Percentiles rank a stretch among this genome's conserved stretches.
Evolutionary conservation across 2,329 filamentous ascomycete genomes (phyloP).

Genomic region (Bipolaris bicolor): DNA sequence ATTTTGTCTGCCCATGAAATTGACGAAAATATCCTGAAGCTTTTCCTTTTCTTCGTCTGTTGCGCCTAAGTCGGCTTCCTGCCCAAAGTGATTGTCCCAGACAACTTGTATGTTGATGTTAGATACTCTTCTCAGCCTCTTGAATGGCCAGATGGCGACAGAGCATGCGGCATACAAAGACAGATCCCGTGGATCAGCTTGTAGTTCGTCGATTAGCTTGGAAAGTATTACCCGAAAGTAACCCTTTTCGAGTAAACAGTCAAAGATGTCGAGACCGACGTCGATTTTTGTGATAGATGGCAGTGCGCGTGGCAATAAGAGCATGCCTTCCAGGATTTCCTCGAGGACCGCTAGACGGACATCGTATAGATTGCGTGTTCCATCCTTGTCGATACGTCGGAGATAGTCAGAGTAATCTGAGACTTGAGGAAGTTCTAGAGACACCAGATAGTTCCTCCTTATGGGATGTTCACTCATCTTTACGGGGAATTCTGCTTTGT

Average conservation of each 20-base stretch:
- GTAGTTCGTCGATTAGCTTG: not conserved
- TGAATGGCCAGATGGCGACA: too few species aligned
- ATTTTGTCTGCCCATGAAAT: too few species aligned
- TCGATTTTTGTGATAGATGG: not conserved
- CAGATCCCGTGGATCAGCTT: not conserved
- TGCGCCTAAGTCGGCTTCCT: too few species aligned
- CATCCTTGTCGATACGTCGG: not conserved
- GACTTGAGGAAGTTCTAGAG: accelerated
- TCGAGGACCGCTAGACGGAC: not conserved
- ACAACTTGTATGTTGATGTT: too few species aligned
- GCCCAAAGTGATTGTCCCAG: too few species aligned
- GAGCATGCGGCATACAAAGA: too few species aligned
- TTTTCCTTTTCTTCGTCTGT: too few species aligned
- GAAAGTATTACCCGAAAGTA: too few species aligned
- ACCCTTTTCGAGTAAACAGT: not conserved
- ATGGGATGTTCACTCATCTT: too few species aligned
- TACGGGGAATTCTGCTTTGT: not conserved
- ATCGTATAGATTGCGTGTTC: accelerated
- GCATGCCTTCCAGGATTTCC: not conserved
- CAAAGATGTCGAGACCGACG: not conserved
- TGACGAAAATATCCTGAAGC: too few species aligned
- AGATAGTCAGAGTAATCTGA: not conserved
- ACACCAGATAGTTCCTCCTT: accelerated
- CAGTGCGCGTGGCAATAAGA: not conserved
- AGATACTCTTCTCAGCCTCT: too few species aligned